A percentile compares a stretch with the other conserved stretches of the same genome.
Evolutionary conservation across 805 yeast genomes (phyloP).

Genomic region (Kockiozyma suomiensis): DNA sequence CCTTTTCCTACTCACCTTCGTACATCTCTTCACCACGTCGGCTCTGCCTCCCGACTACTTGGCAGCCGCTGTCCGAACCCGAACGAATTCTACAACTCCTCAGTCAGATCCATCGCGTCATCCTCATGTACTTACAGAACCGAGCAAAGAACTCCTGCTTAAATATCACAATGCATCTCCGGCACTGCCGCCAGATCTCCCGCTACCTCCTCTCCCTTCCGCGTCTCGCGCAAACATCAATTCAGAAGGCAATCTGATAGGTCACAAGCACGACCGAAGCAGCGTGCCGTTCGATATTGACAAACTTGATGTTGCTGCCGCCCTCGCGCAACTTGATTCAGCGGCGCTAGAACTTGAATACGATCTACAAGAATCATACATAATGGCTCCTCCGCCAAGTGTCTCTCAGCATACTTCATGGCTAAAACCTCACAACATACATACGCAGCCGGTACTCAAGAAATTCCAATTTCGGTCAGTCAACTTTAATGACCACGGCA

Average conservation of each 20-base stretch:
- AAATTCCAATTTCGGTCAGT: conserved; percentile 16
- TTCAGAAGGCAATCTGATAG: neutral
- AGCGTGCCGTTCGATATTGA: neutral
- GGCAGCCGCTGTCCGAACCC: neutral
- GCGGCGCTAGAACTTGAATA: neutral
- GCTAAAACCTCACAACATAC: neutral
- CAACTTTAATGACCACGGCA: conserved; percentile 5
- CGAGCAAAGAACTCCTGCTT: neutral
- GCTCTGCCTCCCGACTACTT: neutral
- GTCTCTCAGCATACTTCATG: neutral
- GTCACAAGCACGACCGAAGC: neutral
- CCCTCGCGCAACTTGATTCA: conserved; percentile 2
- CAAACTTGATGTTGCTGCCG: conserved; percentile 3
- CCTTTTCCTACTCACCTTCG: conserved; percentile 17
- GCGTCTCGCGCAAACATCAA: neutral
- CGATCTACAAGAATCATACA: neutral
- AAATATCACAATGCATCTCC: neutral
- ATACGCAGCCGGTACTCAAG: neutral
- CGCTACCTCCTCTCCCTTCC: conserved; percentile 1
- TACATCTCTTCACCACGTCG: conserved; percentile 16
- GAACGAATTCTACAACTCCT: neutral
- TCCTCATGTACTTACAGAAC: neutral
- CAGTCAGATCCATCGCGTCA: neutral
- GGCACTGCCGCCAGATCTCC: neutral
- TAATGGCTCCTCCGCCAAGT: neutral